These are phyloP conservation scores for Apiospora rasikravindrae DNA, from an alignment of 2,329 filamentous ascomycete species.

Conservation along the genomic window DNA sequence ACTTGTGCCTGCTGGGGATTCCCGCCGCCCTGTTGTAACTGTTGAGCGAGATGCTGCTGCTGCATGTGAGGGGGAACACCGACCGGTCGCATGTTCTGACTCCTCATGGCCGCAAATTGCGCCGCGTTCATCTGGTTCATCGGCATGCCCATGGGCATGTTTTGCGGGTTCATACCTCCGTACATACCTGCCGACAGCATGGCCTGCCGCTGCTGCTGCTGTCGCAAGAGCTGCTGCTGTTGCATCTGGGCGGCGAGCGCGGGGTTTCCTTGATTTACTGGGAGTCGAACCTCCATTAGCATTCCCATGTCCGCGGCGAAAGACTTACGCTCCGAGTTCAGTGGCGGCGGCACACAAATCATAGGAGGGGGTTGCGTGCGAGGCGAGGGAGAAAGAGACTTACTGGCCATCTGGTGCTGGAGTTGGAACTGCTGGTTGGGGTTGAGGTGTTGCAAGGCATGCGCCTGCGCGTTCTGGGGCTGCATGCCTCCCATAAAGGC, in stretches of 20 bases:
- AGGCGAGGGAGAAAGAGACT: conserved; percentile 24
- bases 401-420: conserved; percentile 41
- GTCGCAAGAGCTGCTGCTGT: conserved; percentile 59
- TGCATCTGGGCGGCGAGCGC: conserved; percentile 50
- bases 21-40: conserved; percentile 34
- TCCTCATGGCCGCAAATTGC: conserved; percentile 55
- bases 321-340: conserved; percentile 6
- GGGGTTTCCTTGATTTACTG: conserved; percentile 33
- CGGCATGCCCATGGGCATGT: conserved; percentile 60
- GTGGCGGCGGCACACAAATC: background rate
- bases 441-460: conserved; percentile 75
- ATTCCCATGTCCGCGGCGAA: conserved; percentile 18
- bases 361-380: background rate
- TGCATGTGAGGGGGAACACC: conserved; percentile 51
- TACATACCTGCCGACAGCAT: conserved; percentile 54
- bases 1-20: conserved; percentile 36
- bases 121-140: conserved; percentile 53
- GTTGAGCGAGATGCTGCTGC: conserved; percentile 41
- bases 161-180: conserved; percentile 53
- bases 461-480: conserved; percentile 67
- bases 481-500: conserved; percentile 81
- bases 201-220: conserved; percentile 59
- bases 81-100: conserved; percentile 44
- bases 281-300: conserved; percentile 19
- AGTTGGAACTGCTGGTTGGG: conserved; percentile 58